A percentile compares a stretch with the other conserved stretches of the same genome.
phyloP scores from a whole-genome alignment of 805 yeast genomes.

The Yamadazyma paraphyllophila region DNA sequence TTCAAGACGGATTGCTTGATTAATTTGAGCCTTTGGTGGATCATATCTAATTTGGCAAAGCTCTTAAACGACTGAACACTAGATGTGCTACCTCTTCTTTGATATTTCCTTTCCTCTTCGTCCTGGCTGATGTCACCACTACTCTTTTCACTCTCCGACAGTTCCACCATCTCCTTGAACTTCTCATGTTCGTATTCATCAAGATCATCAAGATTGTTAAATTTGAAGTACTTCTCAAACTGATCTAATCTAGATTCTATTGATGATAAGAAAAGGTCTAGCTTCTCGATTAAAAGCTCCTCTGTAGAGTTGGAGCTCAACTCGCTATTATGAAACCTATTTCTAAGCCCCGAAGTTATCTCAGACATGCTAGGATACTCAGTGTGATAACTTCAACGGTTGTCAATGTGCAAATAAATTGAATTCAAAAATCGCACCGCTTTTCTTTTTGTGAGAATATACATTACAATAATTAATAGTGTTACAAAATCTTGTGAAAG shows the following conservation, averaged over 20 bases:
- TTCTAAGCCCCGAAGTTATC: conserved; percentile 13
- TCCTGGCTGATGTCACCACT: neutral
- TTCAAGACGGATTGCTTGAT: conserved; percentile 37
- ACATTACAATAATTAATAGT: neutral
- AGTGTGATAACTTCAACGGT: too few relatives aligned
- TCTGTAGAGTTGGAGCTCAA: conserved; percentile 24
- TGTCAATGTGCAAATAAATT: conserved; percentile 8
- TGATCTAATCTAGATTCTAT: conserved; percentile 40
- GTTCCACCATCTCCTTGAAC: neutral
- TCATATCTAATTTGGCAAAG: conserved; percentile 33
- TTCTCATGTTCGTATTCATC: conserved; percentile 13
- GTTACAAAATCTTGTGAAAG: neutral
- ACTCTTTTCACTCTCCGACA: neutral
- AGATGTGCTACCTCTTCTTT: conserved; percentile 28
- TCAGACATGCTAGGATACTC: conserved; percentile 13
- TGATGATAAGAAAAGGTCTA: conserved; percentile 41
- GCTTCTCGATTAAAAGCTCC: conserved; percentile 38
- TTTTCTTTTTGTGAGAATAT: neutral
- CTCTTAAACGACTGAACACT: conserved; percentile 27
- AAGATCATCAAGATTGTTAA: conserved; percentile 15
- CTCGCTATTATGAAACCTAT: conserved; percentile 7
- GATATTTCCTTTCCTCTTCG: conserved; percentile 1
- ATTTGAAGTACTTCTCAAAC: conserved; percentile 40
- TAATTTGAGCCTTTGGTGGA: conserved; percentile 34
- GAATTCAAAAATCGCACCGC: conserved; percentile 3